Percentiles rank a stretch among this genome's conserved stretches.
Evolutionary conservation across 345 rosid species (phyloP).

Genomic region (Hibiscus tridactylites): DNA sequence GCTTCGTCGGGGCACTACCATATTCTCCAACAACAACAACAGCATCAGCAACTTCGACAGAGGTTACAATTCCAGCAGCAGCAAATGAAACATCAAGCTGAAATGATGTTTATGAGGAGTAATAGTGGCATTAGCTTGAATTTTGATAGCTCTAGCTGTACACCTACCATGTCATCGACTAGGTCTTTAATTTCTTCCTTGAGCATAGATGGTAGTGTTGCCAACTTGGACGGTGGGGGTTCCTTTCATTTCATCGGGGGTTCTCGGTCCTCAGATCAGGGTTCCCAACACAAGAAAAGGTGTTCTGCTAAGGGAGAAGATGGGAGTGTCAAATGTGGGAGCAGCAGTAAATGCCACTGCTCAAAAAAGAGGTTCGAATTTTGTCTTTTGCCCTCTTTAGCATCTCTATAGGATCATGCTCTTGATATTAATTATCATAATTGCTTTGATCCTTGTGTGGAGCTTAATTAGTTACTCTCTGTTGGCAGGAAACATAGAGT

Average conservation of each 20-base stretch:
- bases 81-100: slow-evolving; percentile 66
- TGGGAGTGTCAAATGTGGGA: slow-evolving; percentile 64
- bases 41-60: slow-evolving; percentile 37
- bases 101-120: slow-evolving; percentile 52
- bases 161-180: slow-evolving; percentile 65
- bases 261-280: slow-evolving; percentile 54
- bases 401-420: not conserved
- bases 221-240: slow-evolving; percentile 45
- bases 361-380: slow-evolving; percentile 62
- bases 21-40: slow-evolving; percentile 32
- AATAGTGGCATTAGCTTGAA: slow-evolving; percentile 52
- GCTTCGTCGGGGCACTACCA: slow-evolving; percentile 30
- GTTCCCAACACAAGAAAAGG: slow-evolving; percentile 59
- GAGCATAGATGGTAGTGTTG: slow-evolving; percentile 68
- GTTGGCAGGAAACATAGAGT: slow-evolving; percentile 58
- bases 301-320: slow-evolving; percentile 61
- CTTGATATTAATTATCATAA: not conserved
- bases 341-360: slow-evolving; percentile 62
- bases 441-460: not conserved
- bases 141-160: slow-evolving; percentile 70
- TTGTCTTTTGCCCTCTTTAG: not conserved
- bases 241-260: slow-evolving; percentile 50
- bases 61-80: slow-evolving; percentile 38
- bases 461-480: slow-evolving; percentile 9
- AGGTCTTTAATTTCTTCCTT: slow-evolving; percentile 69